Conservation (phyloP, 495 filamentous ascomycete genomes). For the Penicillium salamii region DNA sequence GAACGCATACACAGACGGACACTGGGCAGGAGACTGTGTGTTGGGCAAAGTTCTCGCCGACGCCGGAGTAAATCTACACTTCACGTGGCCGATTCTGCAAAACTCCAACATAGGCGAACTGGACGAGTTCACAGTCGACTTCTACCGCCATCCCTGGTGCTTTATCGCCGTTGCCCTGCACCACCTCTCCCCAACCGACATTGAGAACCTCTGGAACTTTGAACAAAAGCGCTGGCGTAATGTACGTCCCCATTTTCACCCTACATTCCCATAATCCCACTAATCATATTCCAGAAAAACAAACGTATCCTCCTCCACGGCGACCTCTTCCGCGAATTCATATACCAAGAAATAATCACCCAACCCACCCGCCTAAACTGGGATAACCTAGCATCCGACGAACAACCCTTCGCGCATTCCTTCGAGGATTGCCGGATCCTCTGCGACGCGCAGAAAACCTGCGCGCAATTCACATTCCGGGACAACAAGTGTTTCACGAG, state of each 20-base stretch:
- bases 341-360: constrained; percentile 35
- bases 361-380: constrained; percentile 32
- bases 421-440: constrained; percentile 36
- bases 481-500: constrained; percentile 33
- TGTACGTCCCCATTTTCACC: constrained; percentile 19
- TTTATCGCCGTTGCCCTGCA: constrained; percentile 55
- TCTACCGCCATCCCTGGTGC: constrained; percentile 52
- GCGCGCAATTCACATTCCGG: constrained; percentile 38
- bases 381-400: constrained; percentile 45
- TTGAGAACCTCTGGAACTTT: constrained; percentile 39
- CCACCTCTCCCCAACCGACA: constrained; percentile 40
- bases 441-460: constrained; percentile 27
- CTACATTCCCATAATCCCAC: background rate
- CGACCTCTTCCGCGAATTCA: constrained; percentile 43
- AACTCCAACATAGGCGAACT: constrained; percentile 45
- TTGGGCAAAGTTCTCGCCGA: constrained; percentile 57
- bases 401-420: constrained; percentile 26
- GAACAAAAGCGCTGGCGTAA: constrained; percentile 38
- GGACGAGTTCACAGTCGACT: constrained; percentile 37
- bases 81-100: constrained; percentile 52
- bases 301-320: constrained; percentile 38
- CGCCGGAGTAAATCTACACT: constrained; percentile 47
- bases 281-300: constrained; percentile 22
- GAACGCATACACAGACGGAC: constrained; percentile 50
- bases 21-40: constrained; percentile 70